phyloP scores from a whole-genome alignment of 2,329 filamentous ascomycete species.

The Calcarisporium arbuscula region DNA sequence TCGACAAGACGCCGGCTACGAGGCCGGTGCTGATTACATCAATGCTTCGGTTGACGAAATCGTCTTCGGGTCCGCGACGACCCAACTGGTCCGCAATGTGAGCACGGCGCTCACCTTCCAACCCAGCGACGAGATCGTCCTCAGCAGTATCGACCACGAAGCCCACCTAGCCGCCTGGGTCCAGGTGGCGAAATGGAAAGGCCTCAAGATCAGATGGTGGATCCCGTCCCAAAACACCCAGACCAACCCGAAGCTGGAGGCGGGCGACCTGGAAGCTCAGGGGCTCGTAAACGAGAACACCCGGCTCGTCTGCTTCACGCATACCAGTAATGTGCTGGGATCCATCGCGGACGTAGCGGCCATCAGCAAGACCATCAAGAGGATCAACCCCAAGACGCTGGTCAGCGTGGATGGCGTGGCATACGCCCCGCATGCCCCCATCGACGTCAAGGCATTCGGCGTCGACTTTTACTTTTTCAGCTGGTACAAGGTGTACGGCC shows the following conservation, averaged over 20 bases:
- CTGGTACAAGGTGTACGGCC: slow-evolving; percentile 75
- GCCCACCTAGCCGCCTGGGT: slow-evolving; percentile 71
- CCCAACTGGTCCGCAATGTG: slow-evolving; percentile 68
- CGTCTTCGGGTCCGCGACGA: slow-evolving; percentile 66
- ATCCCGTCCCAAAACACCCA: too few species aligned
- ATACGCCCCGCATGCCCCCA: slow-evolving; percentile 61
- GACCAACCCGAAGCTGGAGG: neutral
- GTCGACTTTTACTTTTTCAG: slow-evolving; percentile 67
- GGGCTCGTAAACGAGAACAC: slow-evolving; percentile 54
- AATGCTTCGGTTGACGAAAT: slow-evolving; percentile 47
- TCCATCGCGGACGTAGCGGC: slow-evolving; percentile 35
- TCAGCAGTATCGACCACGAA: slow-evolving; percentile 69
- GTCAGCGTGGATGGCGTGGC: slow-evolving; percentile 65
- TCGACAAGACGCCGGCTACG: too few species aligned
- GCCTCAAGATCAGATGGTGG: too few species aligned
- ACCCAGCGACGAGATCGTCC: slow-evolving; percentile 57
- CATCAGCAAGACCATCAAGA: slow-evolving; percentile 42
- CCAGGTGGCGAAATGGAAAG: slow-evolving; percentile 59
- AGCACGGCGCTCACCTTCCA: slow-evolving; percentile 47
- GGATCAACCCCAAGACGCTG: too few species aligned
- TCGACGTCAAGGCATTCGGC: slow-evolving; percentile 59
- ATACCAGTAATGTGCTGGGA: slow-evolving; percentile 66
- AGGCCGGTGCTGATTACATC: too few species aligned
- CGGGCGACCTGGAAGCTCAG: neutral
- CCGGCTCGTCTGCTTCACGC: slow-evolving; percentile 62